Percentiles rank a stretch among this genome's conserved stretches.
These are phyloP conservation scores for Hemisphaericaspora xylanilytica DNA, from an alignment of 1,139 yeast genomes.

Conservation along the genomic window DNA sequence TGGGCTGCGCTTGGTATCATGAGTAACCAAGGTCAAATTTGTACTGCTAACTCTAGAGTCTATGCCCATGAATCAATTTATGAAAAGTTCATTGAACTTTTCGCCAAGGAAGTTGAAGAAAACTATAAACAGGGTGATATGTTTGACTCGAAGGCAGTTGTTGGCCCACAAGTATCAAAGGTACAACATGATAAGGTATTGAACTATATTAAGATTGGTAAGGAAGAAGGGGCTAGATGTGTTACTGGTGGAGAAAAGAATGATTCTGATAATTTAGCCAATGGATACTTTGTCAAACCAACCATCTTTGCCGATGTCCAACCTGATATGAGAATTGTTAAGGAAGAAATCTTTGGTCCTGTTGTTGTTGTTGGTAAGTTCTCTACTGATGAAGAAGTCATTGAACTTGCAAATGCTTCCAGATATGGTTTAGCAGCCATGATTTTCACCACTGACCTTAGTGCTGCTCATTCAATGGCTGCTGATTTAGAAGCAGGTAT, in stretches of 20 bases:
- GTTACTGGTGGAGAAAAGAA: slow-evolving; percentile 48
- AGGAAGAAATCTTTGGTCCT: slow-evolving; percentile 62
- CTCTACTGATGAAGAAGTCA: slow-evolving; percentile 51
- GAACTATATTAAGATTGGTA: slow-evolving; percentile 50
- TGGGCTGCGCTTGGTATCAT: slow-evolving; percentile 86
- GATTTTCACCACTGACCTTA: slow-evolving; percentile 62
- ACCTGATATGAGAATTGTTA: slow-evolving; percentile 51
- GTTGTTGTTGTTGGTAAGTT: slow-evolving; percentile 55
- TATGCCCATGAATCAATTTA: slow-evolving; percentile 43
- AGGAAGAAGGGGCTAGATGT: slow-evolving; percentile 55
- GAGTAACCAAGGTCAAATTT: slow-evolving; percentile 62
- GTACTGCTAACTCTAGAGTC: slow-evolving; percentile 47
- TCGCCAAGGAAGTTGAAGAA: slow-evolving; percentile 33
- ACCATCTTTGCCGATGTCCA: slow-evolving; percentile 54
- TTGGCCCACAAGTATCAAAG: slow-evolving; percentile 80
- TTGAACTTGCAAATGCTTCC: slow-evolving; percentile 49
- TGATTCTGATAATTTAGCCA: slow-evolving; percentile 31
- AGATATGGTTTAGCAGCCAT: slow-evolving; percentile 70
- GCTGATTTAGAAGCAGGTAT: slow-evolving; percentile 50
- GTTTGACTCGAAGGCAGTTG: slow-evolving; percentile 54
- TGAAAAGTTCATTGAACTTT: slow-evolving; percentile 48
- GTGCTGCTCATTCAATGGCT: slow-evolving; percentile 45
- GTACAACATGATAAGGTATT: slow-evolving; percentile 62
- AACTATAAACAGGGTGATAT: slow-evolving; percentile 60
- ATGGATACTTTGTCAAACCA: slow-evolving; percentile 53